Base-by-base conservation (phyloP, 352 stramenopile genomes). In the Phytophthora pinifolia region DNA sequence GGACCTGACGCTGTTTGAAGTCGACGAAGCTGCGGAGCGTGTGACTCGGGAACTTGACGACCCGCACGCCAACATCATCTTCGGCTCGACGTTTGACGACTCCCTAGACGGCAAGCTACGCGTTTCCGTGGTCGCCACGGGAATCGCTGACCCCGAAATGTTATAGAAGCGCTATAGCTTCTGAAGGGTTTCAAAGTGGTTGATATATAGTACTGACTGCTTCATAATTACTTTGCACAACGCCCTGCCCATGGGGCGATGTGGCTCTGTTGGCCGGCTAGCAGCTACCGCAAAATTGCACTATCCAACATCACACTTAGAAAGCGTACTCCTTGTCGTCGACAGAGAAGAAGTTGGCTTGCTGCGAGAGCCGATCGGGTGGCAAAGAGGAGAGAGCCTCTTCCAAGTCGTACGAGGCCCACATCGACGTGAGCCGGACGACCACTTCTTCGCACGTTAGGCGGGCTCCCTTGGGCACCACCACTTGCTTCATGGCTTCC, bases 1-100 rank as follows among this genome's bases (percentile, higher is more conserved):
- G 13, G 94, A 98, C 60, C 71, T 98, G 75, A 97, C 87, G 53
- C 76, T 99, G 29, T 93, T 96, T 58, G 88, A 97, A 63, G 88
- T 96, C 25, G 87, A 97, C 52, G 80, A 93, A 50, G 88, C 88
- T 13, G 86, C 84, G 6, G 85, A 93, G 25, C 79, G 87, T 38
- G 83, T 97, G 46, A 97, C 84, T 6, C 67, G 79, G 59, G 88
- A 96, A 59, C 78, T 97, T 13, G 84, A 95, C 27, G 85, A 97
- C 43, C 76, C 80, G 3, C 79, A 92, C 42, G 84, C 84, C 30
- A 94, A 94, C 62, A 94, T 94, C 61, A 94, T 94, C 57, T 94
- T 94, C 48, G 84, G 84, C 9, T 94, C 84, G 43, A 92, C 80
- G 14, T 94, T 91, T 41, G 83, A 94, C 46, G 76, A 91, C 48